phyloP scores from a whole-genome alignment of 2,329 filamentous ascomycete species.

The Penicillium sp. region DNA sequence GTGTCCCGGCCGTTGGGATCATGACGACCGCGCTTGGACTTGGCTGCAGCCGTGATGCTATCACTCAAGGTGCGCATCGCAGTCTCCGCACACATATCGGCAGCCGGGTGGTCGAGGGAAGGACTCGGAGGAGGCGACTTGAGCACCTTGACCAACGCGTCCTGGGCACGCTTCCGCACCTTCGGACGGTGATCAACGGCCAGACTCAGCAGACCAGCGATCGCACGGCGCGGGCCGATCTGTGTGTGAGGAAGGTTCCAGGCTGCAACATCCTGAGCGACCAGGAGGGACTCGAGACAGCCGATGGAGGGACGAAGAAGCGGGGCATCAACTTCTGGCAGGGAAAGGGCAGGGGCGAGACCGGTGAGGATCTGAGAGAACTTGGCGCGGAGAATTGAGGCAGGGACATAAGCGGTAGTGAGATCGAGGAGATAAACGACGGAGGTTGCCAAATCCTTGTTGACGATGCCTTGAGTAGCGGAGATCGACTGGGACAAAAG shows the following conservation, averaged over 20 bases:
- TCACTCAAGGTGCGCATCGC: constrained; percentile 72
- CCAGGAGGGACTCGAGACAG: constrained; percentile 76
- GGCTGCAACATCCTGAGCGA: constrained; percentile 75
- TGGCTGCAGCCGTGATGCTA: constrained; percentile 55
- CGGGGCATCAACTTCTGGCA: constrained; percentile 74
- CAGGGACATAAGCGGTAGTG: constrained; percentile 73
- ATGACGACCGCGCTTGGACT: constrained; percentile 54
- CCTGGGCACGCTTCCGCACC: constrained; percentile 84
- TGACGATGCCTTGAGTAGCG: constrained; percentile 54
- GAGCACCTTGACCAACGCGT: constrained; percentile 74
- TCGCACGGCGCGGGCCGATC: constrained; percentile 75
- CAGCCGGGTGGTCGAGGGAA: constrained; percentile 83
- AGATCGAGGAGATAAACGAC: constrained; percentile 93
- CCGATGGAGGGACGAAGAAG: constrained; percentile 81
- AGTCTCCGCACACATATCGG: constrained; percentile 94
- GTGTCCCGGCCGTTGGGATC: constrained; percentile 40
- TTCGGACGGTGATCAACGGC: constrained; percentile 83
- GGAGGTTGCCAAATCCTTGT: constrained; percentile 73
- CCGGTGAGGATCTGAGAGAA: constrained; percentile 86
- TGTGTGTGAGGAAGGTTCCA: constrained; percentile 81
- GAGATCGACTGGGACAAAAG: constrained; percentile 70
- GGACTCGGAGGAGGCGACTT: constrained; percentile 81
- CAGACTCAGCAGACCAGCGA: constrained; percentile 75
- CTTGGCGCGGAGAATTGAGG: constrained; percentile 80
- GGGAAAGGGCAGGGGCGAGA: constrained; percentile 72